A percentile compares a stretch with the other conserved stretches of the same genome.
Evolutionary conservation across 225 moss, liverwort and hornwort species (phyloP).

Genomic region (Antitrichia curtipendula): DNA sequence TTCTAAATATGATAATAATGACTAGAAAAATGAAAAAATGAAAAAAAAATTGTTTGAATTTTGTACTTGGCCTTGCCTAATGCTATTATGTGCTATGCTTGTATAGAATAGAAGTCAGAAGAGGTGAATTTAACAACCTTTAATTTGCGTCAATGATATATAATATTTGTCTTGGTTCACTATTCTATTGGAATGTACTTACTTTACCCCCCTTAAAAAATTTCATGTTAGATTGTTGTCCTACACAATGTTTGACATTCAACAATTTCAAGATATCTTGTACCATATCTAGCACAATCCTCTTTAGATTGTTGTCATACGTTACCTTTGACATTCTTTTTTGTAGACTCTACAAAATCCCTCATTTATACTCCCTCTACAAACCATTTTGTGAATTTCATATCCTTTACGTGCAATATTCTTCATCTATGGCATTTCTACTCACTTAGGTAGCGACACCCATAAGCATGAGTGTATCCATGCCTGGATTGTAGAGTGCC

Average conservation of each 20-base stretch:
- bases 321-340: not conserved
- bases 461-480: too few relatives aligned
- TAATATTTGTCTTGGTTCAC: not conserved
- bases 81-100: not conserved
- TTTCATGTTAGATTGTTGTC: not conserved
- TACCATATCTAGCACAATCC: not conserved
- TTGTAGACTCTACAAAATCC: not conserved
- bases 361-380: rapidly evolving
- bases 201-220: rapidly evolving
- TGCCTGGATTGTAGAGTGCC: too few relatives aligned
- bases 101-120: not conserved
- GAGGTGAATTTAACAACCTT: too few relatives aligned
- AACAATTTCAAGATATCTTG: not conserved
- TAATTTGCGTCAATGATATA: not conserved
- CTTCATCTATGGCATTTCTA: not conserved
- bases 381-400: not conserved
- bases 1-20: not conserved
- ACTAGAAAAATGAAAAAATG: not conserved
- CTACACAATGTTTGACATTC: not conserved
- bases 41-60: not conserved
- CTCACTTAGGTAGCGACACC: too few relatives aligned
- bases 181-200: not conserved
- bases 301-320: not conserved
- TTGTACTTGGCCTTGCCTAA: not conserved
- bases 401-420: not conserved